A percentile compares a stretch with the other conserved stretches of the same genome.
Conservation (phyloP, 352 stramenopile genomes). For the Globisporangium nodosum region DNA sequence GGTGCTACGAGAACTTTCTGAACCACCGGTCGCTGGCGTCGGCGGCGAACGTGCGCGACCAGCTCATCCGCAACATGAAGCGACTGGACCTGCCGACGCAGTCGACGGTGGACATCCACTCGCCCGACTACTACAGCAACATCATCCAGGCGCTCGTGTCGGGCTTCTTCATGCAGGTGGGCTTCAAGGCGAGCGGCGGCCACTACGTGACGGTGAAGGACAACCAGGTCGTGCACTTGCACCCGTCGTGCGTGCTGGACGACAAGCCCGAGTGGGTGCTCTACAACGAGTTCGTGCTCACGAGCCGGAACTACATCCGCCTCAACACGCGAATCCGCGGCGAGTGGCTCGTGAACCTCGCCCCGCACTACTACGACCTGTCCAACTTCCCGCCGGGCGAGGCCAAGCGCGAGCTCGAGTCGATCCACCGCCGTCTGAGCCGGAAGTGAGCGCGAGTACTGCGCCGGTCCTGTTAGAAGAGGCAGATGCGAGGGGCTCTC, state of each 20-base stretch:
- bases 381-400: conserved; percentile 97
- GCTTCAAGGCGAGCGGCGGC: conserved; percentile 80
- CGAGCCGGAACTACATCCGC: conserved; percentile 98
- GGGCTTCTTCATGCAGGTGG: conserved; percentile 98
- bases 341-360: conserved; percentile 91
- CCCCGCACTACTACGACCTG: conserved; percentile 97
- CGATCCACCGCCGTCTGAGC: conserved; percentile 67
- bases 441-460: conserved; percentile 2
- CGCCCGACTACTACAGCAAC: conserved; percentile 88
- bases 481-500: too few species aligned
- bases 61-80: conserved; percentile 97
- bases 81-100: conserved; percentile 77
- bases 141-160: conserved; percentile 92
- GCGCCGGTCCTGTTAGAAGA: not conserved
- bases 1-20: conserved; percentile 98
- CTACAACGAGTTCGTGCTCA: conserved; percentile 99
- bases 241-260: conserved; percentile 95
- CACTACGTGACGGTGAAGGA: conserved; percentile 99
- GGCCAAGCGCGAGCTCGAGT: conserved; percentile 93
- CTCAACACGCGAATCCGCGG: conserved; percentile 93
- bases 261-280: conserved; percentile 97
- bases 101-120: conserved; percentile 74
- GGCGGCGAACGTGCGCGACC: conserved; percentile 93
- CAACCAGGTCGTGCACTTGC: conserved; percentile 97
- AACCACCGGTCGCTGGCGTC: conserved; percentile 93